Evolutionary conservation across 192 early-diverging fungal species (phyloP).

Genomic region (Coemansia sp.): DNA sequence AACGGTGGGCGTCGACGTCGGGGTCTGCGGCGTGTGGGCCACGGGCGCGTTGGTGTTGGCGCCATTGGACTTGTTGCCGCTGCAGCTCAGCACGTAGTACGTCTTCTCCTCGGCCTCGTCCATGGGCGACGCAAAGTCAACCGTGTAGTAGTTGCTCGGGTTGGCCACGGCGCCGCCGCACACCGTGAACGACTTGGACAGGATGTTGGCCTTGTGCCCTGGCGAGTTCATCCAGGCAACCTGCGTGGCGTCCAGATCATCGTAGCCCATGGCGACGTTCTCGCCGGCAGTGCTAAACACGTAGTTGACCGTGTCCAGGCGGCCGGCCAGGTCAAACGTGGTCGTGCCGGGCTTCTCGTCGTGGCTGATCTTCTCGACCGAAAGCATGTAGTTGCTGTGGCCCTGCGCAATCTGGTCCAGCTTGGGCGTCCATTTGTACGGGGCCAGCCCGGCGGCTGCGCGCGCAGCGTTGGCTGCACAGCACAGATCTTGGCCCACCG

Average conservation of each 20-base stretch:
- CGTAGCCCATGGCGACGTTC: constrained; percentile 35
- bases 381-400: constrained; percentile 28
- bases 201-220: constrained; percentile 53
- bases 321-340: constrained; percentile 18
- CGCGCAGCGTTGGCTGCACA: constrained; percentile 47
- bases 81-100: constrained; percentile 40
- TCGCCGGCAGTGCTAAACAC: constrained; percentile 38
- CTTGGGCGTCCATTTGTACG: constrained; percentile 30
- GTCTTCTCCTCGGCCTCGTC: constrained; percentile 7
- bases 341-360: constrained; percentile 5
- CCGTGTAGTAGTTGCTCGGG: constrained; percentile 29
- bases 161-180: constrained; percentile 47
- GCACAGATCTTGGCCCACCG: constrained; percentile 39
- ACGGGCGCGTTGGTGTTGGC: constrained; percentile 12
- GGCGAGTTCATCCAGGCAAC: constrained; percentile 53
- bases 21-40: constrained; percentile 15
- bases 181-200: constrained; percentile 37
- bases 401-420: constrained; percentile 24
- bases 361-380: constrained; percentile 15
- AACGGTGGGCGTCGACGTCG: not conserved
- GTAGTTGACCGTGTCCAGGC: constrained; percentile 16
- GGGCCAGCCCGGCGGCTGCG: constrained; percentile 1
- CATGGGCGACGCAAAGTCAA: constrained; percentile 41
- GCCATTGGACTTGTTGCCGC: constrained; percentile 21
- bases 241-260: constrained; percentile 10